Percentiles rank a stretch among this genome's conserved stretches.
These are phyloP conservation scores for Recurvomyces mirabilis DNA, from an alignment of 495 filamentous ascomycete species.

Conservation along the genomic window DNA sequence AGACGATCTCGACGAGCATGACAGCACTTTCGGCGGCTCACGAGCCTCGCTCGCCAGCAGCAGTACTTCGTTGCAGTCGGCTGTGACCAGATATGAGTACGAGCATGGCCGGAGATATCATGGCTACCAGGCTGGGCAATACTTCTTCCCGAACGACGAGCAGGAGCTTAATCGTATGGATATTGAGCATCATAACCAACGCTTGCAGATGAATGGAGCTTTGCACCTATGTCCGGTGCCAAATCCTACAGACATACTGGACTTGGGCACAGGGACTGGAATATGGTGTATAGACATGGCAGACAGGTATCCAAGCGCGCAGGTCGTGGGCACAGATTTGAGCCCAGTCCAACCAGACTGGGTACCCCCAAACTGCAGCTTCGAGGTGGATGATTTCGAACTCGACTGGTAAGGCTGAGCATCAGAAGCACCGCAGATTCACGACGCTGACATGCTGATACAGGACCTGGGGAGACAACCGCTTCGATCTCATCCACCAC, in stretches of 20 bases:
- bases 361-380: conserved; percentile 27
- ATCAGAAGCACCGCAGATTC: too few species aligned
- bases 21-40: conserved; percentile 7
- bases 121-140: conserved; percentile 12
- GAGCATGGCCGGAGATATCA: conserved; percentile 22
- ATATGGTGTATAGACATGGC: conserved; percentile 13
- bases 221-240: conserved; percentile 20
- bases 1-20: conserved; percentile 1
- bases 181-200: conserved; percentile 17
- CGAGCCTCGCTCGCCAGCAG: conserved; percentile 7
- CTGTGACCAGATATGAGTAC: conserved; percentile 15
- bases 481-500: conserved; percentile 28
- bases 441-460: not conserved
- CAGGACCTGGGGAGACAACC: conserved; percentile 16
- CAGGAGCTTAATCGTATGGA: conserved; percentile 19
- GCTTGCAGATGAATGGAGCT: conserved; percentile 17
- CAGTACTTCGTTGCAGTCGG: conserved; percentile 15
- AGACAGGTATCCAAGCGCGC: conserved; percentile 7
- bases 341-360: conserved; percentile 25
- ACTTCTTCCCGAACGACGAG: conserved; percentile 18
- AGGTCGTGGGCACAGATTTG: conserved; percentile 27
- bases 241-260: conserved; percentile 17
- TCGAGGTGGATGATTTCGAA: conserved; percentile 28
- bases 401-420: conserved; percentile 24
- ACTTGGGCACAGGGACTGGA: conserved; percentile 27